Percentiles rank a stretch among this genome's conserved stretches.
phyloP scores from a whole-genome alignment of 805 yeast genomes.

The Candida wancherniae region DNA sequence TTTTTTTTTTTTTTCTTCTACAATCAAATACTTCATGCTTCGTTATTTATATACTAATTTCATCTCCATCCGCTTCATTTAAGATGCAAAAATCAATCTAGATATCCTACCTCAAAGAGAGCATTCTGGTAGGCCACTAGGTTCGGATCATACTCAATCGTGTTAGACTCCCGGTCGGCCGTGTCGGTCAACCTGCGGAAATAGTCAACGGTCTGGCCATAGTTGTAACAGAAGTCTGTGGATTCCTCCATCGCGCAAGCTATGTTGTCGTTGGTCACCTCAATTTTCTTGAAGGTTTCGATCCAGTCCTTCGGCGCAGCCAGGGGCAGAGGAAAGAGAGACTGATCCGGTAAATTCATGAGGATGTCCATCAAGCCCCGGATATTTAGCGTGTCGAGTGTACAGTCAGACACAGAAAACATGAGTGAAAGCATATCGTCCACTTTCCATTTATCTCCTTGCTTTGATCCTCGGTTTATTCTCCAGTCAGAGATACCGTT shows the following conservation, averaged over 20 bases:
- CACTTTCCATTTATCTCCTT: slow-evolving; percentile 7
- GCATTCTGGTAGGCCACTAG: too few species aligned
- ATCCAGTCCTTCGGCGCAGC: slow-evolving; percentile 1
- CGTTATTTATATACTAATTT: too few species aligned
- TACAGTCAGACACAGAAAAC: slow-evolving; percentile 34
- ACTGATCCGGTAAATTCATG: slow-evolving; percentile 7
- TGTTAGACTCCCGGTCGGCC: slow-evolving; percentile 1
- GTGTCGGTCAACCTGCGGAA: not conserved
- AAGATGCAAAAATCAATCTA: too few species aligned
- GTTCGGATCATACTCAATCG: too few species aligned
- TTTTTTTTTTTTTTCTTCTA: too few species aligned
- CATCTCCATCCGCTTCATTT: too few species aligned
- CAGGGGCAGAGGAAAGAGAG: slow-evolving; percentile 4
- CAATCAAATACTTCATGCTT: too few species aligned
- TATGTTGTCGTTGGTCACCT: slow-evolving; percentile 8
- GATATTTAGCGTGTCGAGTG: slow-evolving; percentile 32
- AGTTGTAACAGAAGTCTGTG: slow-evolving; percentile 5
- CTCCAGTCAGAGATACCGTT: slow-evolving; percentile 44
- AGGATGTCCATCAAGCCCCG: slow-evolving; percentile 19
- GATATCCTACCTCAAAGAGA: too few species aligned
- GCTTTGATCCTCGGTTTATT: slow-evolving; percentile 3
- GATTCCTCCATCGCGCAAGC: slow-evolving; percentile 13
- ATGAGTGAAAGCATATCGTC: slow-evolving; percentile 30
- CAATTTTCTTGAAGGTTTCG: not conserved
- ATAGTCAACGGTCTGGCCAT: slow-evolving; percentile 4